These are phyloP conservation scores for Colletotrichum destructivum DNA, from an alignment of 2,329 filamentous ascomycete species.

Conservation along the genomic window DNA sequence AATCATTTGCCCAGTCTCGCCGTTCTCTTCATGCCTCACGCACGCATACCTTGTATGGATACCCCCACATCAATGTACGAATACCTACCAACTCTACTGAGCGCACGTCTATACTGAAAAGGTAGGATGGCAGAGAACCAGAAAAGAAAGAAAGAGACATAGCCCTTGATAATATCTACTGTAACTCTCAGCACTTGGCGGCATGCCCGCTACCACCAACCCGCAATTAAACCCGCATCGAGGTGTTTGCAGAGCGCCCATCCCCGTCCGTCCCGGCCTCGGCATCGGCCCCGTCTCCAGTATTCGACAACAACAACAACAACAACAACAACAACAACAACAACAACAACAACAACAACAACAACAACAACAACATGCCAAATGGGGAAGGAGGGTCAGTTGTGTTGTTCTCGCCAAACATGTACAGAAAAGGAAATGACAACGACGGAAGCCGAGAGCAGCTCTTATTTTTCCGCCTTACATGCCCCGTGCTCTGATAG, in stretches of 20 bases:
- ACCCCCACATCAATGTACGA: not conserved
- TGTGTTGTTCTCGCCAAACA: conserved; percentile 2
- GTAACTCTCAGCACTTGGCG: not conserved
- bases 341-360: too few species aligned
- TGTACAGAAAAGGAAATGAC: conserved; percentile 2
- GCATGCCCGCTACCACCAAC: not conserved
- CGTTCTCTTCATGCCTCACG: not conserved
- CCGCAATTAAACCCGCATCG: conserved; percentile 2
- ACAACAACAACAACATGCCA: not conserved
- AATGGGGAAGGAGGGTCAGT: not conserved
- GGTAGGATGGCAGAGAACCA: not conserved
- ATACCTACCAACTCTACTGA: not conserved
- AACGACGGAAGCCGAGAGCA: not conserved
- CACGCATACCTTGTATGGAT: not conserved
- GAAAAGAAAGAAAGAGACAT: not conserved
- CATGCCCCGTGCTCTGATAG: not conserved
- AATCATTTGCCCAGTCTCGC: not conserved
- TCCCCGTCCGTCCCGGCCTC: not conserved
- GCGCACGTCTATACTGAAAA: not conserved
- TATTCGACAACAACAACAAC: not conserved
- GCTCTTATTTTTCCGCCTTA: not conserved
- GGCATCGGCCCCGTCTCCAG: not conserved
- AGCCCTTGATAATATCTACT: too few species aligned
- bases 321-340: too few species aligned
- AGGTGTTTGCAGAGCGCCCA: conserved; percentile 2